Evolutionary conservation across 768 basidiomycete genomes (phyloP), one percentile per base, ranked within the genome.

Genomic region (Kwoniella botswanensis): DNA sequence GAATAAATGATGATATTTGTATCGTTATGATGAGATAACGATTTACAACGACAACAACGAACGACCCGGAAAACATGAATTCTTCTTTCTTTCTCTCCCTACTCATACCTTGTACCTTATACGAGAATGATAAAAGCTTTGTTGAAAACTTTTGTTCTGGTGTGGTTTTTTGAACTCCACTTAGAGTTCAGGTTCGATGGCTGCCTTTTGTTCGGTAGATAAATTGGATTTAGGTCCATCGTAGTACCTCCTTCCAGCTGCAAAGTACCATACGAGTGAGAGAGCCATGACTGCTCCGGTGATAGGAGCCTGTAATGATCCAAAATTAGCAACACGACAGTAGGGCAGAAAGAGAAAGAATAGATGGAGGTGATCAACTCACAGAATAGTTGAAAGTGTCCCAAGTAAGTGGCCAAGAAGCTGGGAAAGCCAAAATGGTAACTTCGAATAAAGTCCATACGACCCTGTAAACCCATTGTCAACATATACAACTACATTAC

Each of bases 341-440:
- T 9, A 24, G n/a, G 3, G 13, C 41, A n/a, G n/a, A 43, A 63
- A 63, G 21, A 62, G 11, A 42, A 46, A 52, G 12, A 46, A 6
- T 11, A 46, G 17, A 10, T 15, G 22, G 15, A 3, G 11, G 13
- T 15, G 13, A 26, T 26, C 5, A 13, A 70, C 74, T 55, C 55
- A 75, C 74, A 50, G 78, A 65, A 55, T 79, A 79, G 74, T 79
- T 79, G 71, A 79, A 74, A 26, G 68, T 79, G 12, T 68, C 22
- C n/a, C 72, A 71, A 24, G 90, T 91, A 18, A 92, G 90, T 3
- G 93, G 92, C 53, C 86, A 83, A 54, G 88, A 78, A 4, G 88
- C 91, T 1, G 92, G 92, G 74, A 93, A 84, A 13, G 67, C 61
- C 67, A 80, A 70, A 71, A 83, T 70, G 72, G 80, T 73, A 65